A percentile compares a stretch with the other conserved stretches of the same genome.
These are phyloP conservation scores for Xerocomus alliaceus DNA, from an alignment of 1,284 basidiomycete genomes.

Conservation along the genomic window DNA sequence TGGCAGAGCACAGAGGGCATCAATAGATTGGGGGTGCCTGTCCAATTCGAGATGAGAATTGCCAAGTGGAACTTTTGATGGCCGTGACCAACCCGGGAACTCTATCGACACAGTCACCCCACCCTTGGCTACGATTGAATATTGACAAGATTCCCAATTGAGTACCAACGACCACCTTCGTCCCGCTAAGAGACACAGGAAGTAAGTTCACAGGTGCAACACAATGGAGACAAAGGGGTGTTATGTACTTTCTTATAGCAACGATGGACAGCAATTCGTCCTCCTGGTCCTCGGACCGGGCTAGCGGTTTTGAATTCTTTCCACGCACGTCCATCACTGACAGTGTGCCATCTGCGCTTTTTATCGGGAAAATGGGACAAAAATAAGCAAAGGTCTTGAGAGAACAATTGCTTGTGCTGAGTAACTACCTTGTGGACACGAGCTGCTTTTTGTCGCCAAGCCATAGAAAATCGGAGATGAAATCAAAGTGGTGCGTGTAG, in stretches of 20 bases:
- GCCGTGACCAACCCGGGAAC: constrained; percentile 73
- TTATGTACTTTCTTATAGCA: constrained; percentile 79
- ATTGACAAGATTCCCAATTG: constrained; percentile 91
- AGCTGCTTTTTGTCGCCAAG: constrained; percentile 85
- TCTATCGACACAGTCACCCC: constrained; percentile 93
- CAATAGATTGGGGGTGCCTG: constrained; percentile 88
- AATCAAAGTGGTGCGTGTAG: constrained; percentile 93
- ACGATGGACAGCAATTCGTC: constrained; percentile 90
- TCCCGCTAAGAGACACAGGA: constrained; percentile 53
- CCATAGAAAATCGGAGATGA: constrained; percentile 93
- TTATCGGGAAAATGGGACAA: constrained; percentile 1
- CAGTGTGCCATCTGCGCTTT: constrained; percentile 89
- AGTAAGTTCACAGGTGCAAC: not conserved
- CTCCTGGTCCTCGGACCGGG: constrained; percentile 93
- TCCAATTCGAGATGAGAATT: constrained; percentile 15
- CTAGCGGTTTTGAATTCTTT: constrained; percentile 75
- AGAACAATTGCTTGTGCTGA: not conserved
- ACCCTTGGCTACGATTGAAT: constrained; percentile 86
- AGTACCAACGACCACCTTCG: constrained; percentile 88
- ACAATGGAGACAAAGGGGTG: not conserved
- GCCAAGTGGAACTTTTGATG: not conserved
- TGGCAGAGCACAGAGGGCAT: constrained; percentile 80
- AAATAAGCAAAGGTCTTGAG: not conserved
- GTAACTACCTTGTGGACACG: constrained; percentile 79
- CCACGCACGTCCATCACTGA: constrained; percentile 88